phyloP scores from a whole-genome alignment of 257 asterid genomes.

The Solanum clarkiae region DNA sequence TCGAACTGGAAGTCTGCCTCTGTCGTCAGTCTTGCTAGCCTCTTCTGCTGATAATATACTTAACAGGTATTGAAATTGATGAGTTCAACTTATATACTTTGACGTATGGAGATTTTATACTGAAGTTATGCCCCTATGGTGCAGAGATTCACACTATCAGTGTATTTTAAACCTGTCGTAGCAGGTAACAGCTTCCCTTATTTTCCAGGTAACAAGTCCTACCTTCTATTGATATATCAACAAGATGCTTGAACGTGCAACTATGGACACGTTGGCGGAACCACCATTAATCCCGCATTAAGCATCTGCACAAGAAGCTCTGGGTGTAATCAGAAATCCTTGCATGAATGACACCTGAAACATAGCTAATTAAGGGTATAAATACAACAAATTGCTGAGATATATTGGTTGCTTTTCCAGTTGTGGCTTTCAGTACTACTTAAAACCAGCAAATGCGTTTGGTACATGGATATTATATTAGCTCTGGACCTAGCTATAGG shows the following conservation, averaged over 20 bases:
- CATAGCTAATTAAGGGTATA: neutral
- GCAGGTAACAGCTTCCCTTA: neutral
- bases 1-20: neutral
- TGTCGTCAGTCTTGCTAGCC: neutral
- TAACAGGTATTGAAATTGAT: neutral
- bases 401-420: neutral
- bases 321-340: neutral
- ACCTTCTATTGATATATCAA: neutral
- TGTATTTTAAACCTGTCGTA: neutral
- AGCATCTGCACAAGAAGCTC: neutral
- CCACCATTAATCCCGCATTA: neutral
- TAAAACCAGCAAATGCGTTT: neutral
- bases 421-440: neutral
- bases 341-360: neutral
- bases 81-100: neutral
- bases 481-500: neutral
- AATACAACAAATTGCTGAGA: neutral
- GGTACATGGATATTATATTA: neutral
- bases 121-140: neutral
- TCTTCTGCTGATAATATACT: neutral
- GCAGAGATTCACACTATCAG: neutral
- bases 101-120: neutral
- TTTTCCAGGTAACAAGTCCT: neutral
- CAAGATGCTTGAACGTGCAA: neutral
- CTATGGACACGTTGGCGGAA: neutral